phyloP scores from a whole-genome alignment of 2,329 filamentous ascomycete species.

The Monosporascus sp. region DNA sequence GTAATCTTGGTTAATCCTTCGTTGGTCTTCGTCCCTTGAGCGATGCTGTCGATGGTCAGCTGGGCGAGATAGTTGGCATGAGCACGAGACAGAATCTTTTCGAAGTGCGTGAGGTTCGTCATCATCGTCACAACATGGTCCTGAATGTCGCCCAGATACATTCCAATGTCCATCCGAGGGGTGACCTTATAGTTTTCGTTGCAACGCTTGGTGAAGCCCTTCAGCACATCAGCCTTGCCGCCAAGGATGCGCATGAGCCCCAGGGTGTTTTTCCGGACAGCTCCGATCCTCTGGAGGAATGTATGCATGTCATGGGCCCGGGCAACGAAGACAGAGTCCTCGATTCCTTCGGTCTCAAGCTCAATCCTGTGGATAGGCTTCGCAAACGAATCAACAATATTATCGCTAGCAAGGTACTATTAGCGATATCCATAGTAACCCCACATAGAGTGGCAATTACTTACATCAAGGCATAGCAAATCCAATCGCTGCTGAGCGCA shows the following conservation, averaged over 20 bases:
- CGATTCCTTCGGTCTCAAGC: conserved; percentile 82
- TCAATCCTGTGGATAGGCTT: conserved; percentile 86
- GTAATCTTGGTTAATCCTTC: conserved; percentile 92
- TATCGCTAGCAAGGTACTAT: conserved; percentile 56
- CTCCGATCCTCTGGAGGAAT: conserved; percentile 84
- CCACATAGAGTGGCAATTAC: conserved; percentile 24
- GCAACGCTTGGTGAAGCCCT: conserved; percentile 96
- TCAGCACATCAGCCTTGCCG: conserved; percentile 97
- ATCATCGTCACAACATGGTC: conserved; percentile 99
- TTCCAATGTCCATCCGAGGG: conserved; percentile 89
- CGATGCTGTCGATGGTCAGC: conserved; percentile 85
- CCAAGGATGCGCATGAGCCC: conserved; percentile 87
- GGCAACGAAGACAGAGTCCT: conserved; percentile 91
- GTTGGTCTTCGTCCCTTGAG: conserved; percentile 83
- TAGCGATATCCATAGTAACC: conserved; percentile 10
- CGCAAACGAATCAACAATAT: conserved; percentile 94
- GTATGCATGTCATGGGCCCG: conserved; percentile 83
- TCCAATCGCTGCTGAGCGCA: conserved; percentile 93
- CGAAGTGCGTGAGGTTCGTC: conserved; percentile 90
- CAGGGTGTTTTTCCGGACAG: conserved; percentile 91
- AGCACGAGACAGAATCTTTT: conserved; percentile 91
- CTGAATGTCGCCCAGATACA: conserved; percentile 96
- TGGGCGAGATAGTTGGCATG: conserved; percentile 97
- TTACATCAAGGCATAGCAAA: conserved; percentile 96
- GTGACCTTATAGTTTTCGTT: conserved; percentile 96